Conservation (phyloP, 2,329 filamentous ascomycete genomes). For the Arthrobotrys iridis region DNA sequence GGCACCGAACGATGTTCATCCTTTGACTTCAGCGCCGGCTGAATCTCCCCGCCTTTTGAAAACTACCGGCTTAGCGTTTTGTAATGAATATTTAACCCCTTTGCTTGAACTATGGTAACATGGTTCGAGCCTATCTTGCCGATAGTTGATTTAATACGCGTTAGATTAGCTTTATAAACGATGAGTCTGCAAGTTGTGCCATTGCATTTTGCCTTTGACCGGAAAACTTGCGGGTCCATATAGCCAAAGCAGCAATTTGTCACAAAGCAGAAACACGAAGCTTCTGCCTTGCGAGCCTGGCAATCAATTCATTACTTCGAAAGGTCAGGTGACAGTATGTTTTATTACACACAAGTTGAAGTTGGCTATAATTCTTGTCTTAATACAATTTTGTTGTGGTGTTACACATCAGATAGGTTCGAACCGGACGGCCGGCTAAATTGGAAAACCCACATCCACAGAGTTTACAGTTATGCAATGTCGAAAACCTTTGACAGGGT, state of each 20-base stretch:
- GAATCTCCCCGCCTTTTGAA: slow-evolving; percentile 37
- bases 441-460: slow-evolving; percentile 9
- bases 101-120: slow-evolving; percentile 42
- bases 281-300: slow-evolving; percentile 20
- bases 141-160: slow-evolving; percentile 1
- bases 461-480: slow-evolving; percentile 1
- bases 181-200: not conserved
- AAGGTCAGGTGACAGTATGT: slow-evolving; percentile 43
- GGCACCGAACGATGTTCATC: not conserved
- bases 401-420: slow-evolving; percentile 34
- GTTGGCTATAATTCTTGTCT: slow-evolving; percentile 9
- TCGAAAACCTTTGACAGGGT: slow-evolving; percentile 12
- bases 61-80: slow-evolving; percentile 46
- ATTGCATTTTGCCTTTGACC: slow-evolving; percentile 32
- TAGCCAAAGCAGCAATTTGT: not conserved
- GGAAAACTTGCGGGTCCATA: slow-evolving; percentile 5
- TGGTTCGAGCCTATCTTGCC: slow-evolving; percentile 38
- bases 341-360: slow-evolving; percentile 15
- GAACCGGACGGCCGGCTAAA: slow-evolving; percentile 26
- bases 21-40: slow-evolving; percentile 21
- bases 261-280: slow-evolving; percentile 6
- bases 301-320: not conserved
- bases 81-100: slow-evolving; percentile 33
- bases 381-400: slow-evolving; percentile 3
- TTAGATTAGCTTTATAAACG: not conserved